A percentile compares a stretch with the other conserved stretches of the same genome.
Evolutionary conservation across 345 rosid genomes (phyloP).

Genomic region (Rhodamnia argentea): DNA sequence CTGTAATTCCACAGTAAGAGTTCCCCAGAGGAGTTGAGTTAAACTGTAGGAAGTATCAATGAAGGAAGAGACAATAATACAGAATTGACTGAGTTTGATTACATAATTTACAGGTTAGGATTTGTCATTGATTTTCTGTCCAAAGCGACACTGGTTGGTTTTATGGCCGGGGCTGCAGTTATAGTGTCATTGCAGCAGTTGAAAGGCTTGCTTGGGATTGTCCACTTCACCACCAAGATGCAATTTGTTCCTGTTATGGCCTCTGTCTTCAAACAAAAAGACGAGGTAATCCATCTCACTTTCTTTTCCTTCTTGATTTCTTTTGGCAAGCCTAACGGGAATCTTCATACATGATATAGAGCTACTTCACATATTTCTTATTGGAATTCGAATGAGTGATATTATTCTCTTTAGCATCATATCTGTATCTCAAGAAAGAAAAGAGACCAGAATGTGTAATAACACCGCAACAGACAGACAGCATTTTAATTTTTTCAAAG

Average conservation of each 20-base stretch:
- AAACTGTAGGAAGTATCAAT: background rate
- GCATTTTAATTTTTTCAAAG: background rate
- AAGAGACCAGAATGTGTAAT: background rate
- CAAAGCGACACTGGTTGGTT: slow-evolving; percentile 89
- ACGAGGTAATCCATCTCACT: slow-evolving; percentile 37
- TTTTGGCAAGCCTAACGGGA: background rate
- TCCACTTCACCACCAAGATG: slow-evolving; percentile 88
- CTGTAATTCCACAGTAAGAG: background rate
- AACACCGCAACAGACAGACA: background rate
- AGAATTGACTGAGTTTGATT: background rate
- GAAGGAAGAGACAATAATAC: background rate
- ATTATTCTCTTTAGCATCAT: background rate
- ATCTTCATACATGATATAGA: background rate
- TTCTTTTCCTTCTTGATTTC: background rate
- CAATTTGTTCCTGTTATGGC: slow-evolving; percentile 66
- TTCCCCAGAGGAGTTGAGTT: background rate
- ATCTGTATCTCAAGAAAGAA: background rate
- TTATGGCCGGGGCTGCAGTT: slow-evolving; percentile 97
- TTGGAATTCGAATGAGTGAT: background rate
- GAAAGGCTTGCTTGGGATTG: slow-evolving; percentile 91
- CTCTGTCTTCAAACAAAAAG: slow-evolving; percentile 41
- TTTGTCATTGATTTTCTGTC: slow-evolving; percentile 93
- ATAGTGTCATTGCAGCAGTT: slow-evolving; percentile 92
- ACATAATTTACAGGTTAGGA: slow-evolving; percentile 58
- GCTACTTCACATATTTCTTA: background rate